Percentiles rank a stretch among this genome's conserved stretches.
Evolutionary conservation across 2,329 filamentous ascomycete genomes (phyloP).

Genomic region (Epichloe aotearoae): DNA sequence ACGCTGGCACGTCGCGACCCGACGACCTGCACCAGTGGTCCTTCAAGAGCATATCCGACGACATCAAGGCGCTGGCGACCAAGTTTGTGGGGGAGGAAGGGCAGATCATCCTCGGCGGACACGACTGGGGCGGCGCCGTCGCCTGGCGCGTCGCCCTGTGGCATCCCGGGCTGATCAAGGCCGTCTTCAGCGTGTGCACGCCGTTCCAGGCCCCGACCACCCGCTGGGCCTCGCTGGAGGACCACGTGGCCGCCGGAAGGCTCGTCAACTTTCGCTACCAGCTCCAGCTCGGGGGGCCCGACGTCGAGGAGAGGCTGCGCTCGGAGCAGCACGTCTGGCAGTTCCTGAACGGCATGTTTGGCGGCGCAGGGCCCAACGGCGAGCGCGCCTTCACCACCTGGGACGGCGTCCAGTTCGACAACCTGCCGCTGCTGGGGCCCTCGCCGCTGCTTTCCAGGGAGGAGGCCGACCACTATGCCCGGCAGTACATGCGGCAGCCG

Average conservation of each 20-base stretch:
- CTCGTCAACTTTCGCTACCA: slow-evolving; percentile 73
- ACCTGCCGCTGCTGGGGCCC: slow-evolving; percentile 41
- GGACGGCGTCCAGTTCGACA: slow-evolving; percentile 51
- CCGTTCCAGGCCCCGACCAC: slow-evolving; percentile 50
- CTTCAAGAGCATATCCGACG: slow-evolving; percentile 57
- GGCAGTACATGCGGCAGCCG: slow-evolving; percentile 50
- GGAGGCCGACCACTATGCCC: slow-evolving; percentile 65
- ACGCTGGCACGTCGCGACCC: slow-evolving; percentile 62
- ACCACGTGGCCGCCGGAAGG: slow-evolving; percentile 38
- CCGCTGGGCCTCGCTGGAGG: slow-evolving; percentile 42
- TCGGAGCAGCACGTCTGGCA: slow-evolving; percentile 50
- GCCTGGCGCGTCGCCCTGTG: slow-evolving; percentile 64
- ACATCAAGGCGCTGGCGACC: slow-evolving; percentile 59
- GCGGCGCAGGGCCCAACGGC: slow-evolving; percentile 44
- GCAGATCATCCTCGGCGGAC: slow-evolving; percentile 69
- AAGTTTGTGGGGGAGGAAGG: slow-evolving; percentile 34
- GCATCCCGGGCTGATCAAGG: slow-evolving; percentile 58
- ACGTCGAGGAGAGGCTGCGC: slow-evolving; percentile 45
- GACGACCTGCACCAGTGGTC: slow-evolving; percentile 50
- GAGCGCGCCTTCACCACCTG: slow-evolving; percentile 44
- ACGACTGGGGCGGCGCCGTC: slow-evolving; percentile 81
- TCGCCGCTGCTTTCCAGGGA: slow-evolving; percentile 49
- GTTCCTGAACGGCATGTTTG: slow-evolving; percentile 61
- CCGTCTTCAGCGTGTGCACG: slow-evolving; percentile 70
- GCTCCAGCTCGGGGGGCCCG: slow-evolving; percentile 59